Conservation (phyloP, 1,284 basidiomycete species). For the Inonotus obliquus region DNA sequence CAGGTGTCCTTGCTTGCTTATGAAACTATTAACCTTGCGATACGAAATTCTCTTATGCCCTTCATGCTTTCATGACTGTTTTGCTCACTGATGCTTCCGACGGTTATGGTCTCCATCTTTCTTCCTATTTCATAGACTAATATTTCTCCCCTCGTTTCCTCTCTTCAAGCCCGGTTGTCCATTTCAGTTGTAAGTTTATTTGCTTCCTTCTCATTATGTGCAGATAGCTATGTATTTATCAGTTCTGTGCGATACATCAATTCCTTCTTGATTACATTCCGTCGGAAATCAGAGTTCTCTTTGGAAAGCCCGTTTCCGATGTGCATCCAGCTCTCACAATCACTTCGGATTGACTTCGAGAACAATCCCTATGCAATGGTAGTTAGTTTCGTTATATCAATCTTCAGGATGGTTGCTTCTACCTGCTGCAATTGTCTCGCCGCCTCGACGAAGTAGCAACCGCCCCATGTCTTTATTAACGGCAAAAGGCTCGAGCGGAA, state of each 20-base stretch:
- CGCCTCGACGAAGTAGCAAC: conserved; percentile 80
- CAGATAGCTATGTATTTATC: conserved; percentile 2
- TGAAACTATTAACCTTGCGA: not conserved
- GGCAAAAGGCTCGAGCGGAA: conserved; percentile 84
- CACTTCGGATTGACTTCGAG: conserved; percentile 27
- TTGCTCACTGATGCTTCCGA: not conserved
- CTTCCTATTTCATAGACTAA: not conserved
- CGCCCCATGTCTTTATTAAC: conserved; percentile 98
- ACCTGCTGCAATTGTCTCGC: conserved; percentile 95
- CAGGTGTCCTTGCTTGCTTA: not conserved
- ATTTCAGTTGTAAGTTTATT: not conserved
- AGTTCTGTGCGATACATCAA: not conserved
- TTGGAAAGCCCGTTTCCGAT: too few relatives aligned
- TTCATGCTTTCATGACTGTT: not conserved
- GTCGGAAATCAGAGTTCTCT: not conserved
- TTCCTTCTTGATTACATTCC: not conserved
- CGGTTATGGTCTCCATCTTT: too few relatives aligned
- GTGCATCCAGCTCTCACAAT: not conserved
- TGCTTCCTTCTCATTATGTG: not conserved
- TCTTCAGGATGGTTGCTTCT: conserved; percentile 21
- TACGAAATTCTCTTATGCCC: not conserved
- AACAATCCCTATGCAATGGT: conserved; percentile 34
- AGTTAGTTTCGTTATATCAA: not conserved
- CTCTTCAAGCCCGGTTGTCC: not conserved
- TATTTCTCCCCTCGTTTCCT: not conserved